A percentile compares a stretch with the other conserved stretches of the same genome.
These are phyloP conservation scores for Pyrenophora teres DNA, from an alignment of 2,329 filamentous ascomycete genomes.

Conservation along the genomic window DNA sequence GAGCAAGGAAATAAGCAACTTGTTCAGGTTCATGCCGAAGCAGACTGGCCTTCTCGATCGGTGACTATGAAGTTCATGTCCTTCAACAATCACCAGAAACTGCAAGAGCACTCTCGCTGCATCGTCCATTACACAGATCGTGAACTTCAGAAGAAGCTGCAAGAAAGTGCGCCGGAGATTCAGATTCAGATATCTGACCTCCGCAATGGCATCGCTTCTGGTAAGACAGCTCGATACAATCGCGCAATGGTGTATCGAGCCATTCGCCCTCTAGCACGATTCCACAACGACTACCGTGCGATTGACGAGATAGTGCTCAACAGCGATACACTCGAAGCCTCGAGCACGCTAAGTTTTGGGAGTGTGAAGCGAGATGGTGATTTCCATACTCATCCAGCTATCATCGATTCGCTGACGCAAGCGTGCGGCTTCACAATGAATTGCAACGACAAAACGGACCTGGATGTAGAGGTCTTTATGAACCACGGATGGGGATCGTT, in stretches of 20 bases:
- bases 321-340: conserved; percentile 19
- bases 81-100: conserved; percentile 15
- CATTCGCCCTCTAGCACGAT: conserved; percentile 14
- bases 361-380: conserved; percentile 6
- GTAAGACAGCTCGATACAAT: conserved; percentile 10
- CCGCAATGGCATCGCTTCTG: conserved; percentile 1
- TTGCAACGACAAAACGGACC: conserved; percentile 14
- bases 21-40: conserved; percentile 16
- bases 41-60: conserved; percentile 8
- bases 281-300: conserved; percentile 15
- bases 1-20: conserved; percentile 11
- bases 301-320: conserved; percentile 23
- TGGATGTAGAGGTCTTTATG: conserved; percentile 18
- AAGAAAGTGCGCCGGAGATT: not conserved
- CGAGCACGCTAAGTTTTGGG: conserved; percentile 10
- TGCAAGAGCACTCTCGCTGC: conserved; percentile 17
- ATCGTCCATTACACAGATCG: conserved; percentile 8
- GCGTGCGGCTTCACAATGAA: conserved; percentile 28
- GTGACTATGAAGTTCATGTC: conserved; percentile 18
- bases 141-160: conserved; percentile 1
- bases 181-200: not conserved
- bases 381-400: conserved; percentile 12
- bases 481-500: conserved; percentile 28
- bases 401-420: conserved; percentile 18
- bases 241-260: conserved; percentile 8